Conservation (phyloP, 192 early-diverging fungal genomes). For the Backusella tuberculispora region DNA sequence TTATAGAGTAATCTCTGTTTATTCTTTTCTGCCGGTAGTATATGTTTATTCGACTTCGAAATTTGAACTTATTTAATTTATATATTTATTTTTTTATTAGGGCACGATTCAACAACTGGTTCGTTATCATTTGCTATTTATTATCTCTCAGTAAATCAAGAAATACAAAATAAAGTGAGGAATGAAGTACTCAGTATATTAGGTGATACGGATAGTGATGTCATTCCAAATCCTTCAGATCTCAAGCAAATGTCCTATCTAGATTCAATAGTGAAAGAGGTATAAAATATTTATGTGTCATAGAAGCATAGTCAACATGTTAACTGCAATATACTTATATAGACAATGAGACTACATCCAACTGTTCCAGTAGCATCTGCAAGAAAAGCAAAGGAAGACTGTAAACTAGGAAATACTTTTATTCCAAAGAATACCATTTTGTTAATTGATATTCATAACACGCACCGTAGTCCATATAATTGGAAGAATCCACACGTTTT, state of each 20-base stretch:
- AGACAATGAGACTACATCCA: slow-evolving; percentile 23
- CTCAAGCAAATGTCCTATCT: slow-evolving; percentile 26
- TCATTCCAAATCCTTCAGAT: not conserved
- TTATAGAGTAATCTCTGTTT: not conserved
- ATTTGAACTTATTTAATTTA: not conserved
- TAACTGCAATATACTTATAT: not conserved
- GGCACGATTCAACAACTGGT: slow-evolving; percentile 29
- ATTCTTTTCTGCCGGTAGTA: not conserved
- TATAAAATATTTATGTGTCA: not conserved
- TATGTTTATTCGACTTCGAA: not conserved
- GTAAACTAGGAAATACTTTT: not conserved
- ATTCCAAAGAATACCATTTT: slow-evolving; percentile 27
- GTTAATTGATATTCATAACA: slow-evolving; percentile 13
- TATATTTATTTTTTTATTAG: not conserved
- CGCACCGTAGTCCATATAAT: slow-evolving; percentile 19
- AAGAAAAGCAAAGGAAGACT: slow-evolving; percentile 17
- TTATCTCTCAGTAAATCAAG: slow-evolving; percentile 45
- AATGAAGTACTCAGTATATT: slow-evolving; percentile 20
- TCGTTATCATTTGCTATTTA: slow-evolving; percentile 45
- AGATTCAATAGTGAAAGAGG: slow-evolving; percentile 26
- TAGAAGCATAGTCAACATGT: not conserved
- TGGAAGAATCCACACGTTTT: slow-evolving; percentile 29
- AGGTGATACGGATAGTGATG: slow-evolving; percentile 4
- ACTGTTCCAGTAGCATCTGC: not conserved
- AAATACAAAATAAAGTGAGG: slow-evolving; percentile 28